phyloP scores from a whole-genome alignment of 1,139 yeast species.

The Yamadazyma triangularis region DNA sequence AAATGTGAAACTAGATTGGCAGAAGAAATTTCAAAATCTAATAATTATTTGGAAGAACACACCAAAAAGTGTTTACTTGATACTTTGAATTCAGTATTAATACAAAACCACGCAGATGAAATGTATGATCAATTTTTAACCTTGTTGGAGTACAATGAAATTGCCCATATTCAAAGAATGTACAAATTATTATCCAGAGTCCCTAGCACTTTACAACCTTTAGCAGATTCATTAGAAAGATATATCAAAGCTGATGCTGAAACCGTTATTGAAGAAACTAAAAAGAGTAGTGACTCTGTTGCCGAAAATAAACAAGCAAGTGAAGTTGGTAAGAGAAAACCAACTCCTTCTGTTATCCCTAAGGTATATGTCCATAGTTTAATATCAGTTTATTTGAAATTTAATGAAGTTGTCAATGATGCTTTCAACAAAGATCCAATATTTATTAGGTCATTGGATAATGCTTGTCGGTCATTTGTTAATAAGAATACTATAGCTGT shows the following conservation, averaged over 20 bases:
- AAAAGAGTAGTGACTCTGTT: conserved; percentile 35
- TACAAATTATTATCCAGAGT: conserved; percentile 72
- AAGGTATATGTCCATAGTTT: conserved; percentile 76
- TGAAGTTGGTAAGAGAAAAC: conserved; percentile 14
- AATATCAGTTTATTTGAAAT: conserved; percentile 63
- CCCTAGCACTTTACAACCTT: conserved; percentile 68
- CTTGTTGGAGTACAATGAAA: conserved; percentile 72
- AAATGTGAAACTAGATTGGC: conserved; percentile 78
- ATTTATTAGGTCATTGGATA: conserved; percentile 84
- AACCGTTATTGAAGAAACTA: conserved; percentile 62
- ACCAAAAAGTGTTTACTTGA: conserved; percentile 75
- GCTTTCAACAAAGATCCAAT: conserved; percentile 76
- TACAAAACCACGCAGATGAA: conserved; percentile 71
- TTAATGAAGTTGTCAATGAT: conserved; percentile 58
- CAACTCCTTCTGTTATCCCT: conserved; percentile 53
- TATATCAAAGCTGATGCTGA: conserved; percentile 74
- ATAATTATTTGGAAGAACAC: conserved; percentile 79
- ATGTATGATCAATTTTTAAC: conserved; percentile 74
- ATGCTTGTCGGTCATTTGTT: conserved; percentile 81
- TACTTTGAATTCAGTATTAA: conserved; percentile 69
- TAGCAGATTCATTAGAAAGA: conserved; percentile 67
- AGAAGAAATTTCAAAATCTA: conserved; percentile 78
- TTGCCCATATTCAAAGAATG: conserved; percentile 74
- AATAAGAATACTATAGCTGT: conserved; percentile 84
- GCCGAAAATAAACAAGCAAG: conserved; percentile 9